A percentile compares a stretch with the other conserved stretches of the same genome.
These are phyloP conservation scores for Gnaphalium uliginosum DNA, from an alignment of 129 eudicot species.

Conservation along the genomic window DNA sequence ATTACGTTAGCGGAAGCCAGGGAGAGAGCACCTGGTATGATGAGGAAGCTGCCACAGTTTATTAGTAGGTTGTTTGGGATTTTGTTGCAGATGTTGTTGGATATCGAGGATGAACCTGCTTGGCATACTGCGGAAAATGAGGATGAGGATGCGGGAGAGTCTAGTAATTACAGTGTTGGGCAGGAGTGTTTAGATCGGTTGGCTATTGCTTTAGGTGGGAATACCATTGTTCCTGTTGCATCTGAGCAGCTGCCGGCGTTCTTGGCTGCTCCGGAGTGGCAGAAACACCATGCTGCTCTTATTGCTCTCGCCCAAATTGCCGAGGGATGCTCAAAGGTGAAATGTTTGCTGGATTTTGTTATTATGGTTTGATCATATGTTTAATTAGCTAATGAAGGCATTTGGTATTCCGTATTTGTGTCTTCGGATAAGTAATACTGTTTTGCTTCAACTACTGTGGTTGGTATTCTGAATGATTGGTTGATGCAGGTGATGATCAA, in stretches of 20 bases:
- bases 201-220: conserved; percentile 84
- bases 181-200: conserved; percentile 93
- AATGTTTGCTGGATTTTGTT: not conserved
- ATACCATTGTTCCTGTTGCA: conserved; percentile 92
- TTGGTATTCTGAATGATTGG: conserved; percentile 5
- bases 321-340: conserved; percentile 92
- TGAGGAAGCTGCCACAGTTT: conserved; percentile 91
- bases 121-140: conserved; percentile 87
- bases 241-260: conserved; percentile 80
- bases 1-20: conserved; percentile 88
- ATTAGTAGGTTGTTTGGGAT: conserved; percentile 71
- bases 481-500: conserved; percentile 82
- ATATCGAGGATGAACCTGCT: conserved; percentile 79
- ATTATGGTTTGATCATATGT: not conserved
- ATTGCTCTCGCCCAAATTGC: conserved; percentile 94
- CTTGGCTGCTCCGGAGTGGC: conserved; percentile 95
- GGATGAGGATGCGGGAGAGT: conserved; percentile 93
- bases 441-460: not conserved
- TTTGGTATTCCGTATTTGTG: too few species aligned
- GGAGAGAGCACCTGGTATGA: conserved; percentile 94
- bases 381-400: not conserved
- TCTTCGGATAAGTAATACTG: too few species aligned
- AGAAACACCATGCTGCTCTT: conserved; percentile 88
- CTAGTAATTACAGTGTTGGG: conserved; percentile 83
- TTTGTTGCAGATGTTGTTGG: conserved; percentile 75